These are phyloP conservation scores for Xylaria multiplex DNA, from an alignment of 2,329 filamentous ascomycete species.

Conservation along the genomic window DNA sequence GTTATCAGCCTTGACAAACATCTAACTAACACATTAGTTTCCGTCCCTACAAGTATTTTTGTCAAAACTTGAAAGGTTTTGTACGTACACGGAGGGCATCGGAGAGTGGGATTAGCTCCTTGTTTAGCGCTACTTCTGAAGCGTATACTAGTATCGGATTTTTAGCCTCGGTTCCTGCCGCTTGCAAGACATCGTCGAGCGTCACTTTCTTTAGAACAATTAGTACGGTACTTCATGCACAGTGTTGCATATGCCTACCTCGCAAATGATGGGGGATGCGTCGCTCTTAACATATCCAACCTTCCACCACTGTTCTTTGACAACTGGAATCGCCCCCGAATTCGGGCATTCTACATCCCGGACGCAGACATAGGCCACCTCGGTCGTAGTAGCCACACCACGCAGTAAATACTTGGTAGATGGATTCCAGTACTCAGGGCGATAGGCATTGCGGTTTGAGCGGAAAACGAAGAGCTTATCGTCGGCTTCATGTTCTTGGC, in stretches of 20 bases:
- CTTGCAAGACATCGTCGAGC: constrained; percentile 56
- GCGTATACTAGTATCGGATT: constrained; percentile 64
- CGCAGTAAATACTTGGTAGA: constrained; percentile 60
- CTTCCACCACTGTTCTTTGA: constrained; percentile 66
- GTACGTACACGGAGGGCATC: constrained; percentile 51
- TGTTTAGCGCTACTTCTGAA: constrained; percentile 58
- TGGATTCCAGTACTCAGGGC: constrained; percentile 53
- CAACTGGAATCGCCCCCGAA: constrained; percentile 48
- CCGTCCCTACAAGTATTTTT: not conserved
- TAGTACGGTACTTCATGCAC: constrained; percentile 21
- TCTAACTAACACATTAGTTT: constrained; percentile 49
- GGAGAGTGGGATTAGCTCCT: constrained; percentile 52
- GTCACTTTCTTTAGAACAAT: constrained; percentile 57
- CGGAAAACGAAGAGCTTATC: constrained; percentile 46
- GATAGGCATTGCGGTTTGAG: constrained; percentile 40
- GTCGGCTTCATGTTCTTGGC: constrained; percentile 46
- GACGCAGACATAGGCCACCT: constrained; percentile 62
- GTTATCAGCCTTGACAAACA: constrained; percentile 64
- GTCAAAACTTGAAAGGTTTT: not conserved
- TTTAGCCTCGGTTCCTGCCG: constrained; percentile 60
- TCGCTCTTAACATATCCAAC: constrained; percentile 56
- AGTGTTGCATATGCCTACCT: constrained; percentile 53
- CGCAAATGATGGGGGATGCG: constrained; percentile 56
- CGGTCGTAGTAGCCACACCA: constrained; percentile 59
- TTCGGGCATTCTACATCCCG: constrained; percentile 55